Base-by-base conservation (phyloP, 2,329 filamentous ascomycete genomes). In the Sarocladium oryzae region DNA sequence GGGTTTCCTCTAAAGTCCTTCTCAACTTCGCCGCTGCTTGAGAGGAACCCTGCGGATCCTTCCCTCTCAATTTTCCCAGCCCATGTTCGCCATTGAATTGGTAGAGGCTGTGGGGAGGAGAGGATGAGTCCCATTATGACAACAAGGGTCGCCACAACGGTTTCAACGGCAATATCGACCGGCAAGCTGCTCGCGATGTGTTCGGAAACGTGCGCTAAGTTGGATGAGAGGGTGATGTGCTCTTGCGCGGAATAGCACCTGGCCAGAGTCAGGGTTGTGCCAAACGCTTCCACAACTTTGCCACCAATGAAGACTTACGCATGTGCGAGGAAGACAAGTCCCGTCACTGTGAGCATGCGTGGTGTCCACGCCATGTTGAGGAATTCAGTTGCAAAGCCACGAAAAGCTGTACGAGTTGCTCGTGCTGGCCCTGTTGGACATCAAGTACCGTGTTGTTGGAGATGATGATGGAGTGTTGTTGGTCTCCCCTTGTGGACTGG, bases 171-270 rank as follows among this genome's bases (percentile, higher is more conserved):
- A 60, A 99, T 95, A 63, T 99, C 93, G 55, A 88, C 70, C 0
- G 93, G 92, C 1, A 97, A 77, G 15, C 69, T 62, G 49, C 67
- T 58, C 2, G 71, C 60, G 18, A 69, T 61, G 26, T 73, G 68
- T 3, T 76, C 62, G 3, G 72, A 61, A 37, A 74, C 65, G 26
- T 73, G 70, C 38, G 72, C 65, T 50, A 75, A 67, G 30, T 75
- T 73, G 52, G 84, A 79, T 59, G 84, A 81, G 48, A 95, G 79
- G 20, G 84, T 77, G 6, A 89, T 86, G 71, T 96, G 88, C 72
- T 99, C 93, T 69, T 96, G 88, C 43, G 91, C 90, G 49, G 93
- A 99, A 71, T 97, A 99, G 71, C 91, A 95, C 56, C 93, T 99
- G 65, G 51, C 52, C n/a, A 33, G 50, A 45, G 53, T 64, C 51